These are phyloP conservation scores for Begonia masoniana DNA, from an alignment of 306 rosid genomes.

Conservation along the genomic window DNA sequence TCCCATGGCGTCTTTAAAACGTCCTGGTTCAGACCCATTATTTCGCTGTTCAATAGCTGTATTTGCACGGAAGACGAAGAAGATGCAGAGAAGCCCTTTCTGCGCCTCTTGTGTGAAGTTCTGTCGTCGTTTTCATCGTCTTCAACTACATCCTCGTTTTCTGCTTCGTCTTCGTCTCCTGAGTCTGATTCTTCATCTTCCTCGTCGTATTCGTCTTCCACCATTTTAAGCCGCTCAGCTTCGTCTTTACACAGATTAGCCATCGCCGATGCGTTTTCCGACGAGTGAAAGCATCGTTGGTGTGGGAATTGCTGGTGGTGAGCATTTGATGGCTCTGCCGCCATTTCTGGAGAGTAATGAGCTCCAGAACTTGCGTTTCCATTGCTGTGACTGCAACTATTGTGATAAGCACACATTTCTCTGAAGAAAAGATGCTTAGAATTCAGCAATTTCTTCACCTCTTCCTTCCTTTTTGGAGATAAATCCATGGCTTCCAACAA, in stretches of 20 bases:
- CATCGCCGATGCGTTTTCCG: conserved; percentile 20
- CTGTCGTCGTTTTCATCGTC: conserved; percentile 43
- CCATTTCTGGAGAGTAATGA: conserved; percentile 32
- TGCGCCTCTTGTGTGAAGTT: conserved; percentile 21
- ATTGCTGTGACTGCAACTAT: conserved; percentile 54
- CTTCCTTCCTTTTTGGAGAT: conserved; percentile 59
- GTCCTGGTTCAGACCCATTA: conserved; percentile 45
- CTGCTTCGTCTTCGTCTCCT: conserved; percentile 24
- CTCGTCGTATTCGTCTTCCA: conserved; percentile 35
- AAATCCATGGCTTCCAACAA: conserved; percentile 78
- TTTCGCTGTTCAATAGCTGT: conserved; percentile 35
- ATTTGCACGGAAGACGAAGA: conserved; percentile 17
- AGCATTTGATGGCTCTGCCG: conserved; percentile 21
- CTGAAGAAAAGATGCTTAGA: conserved; percentile 87
- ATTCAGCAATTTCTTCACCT: conserved; percentile 62
- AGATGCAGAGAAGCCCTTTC: conserved; percentile 13
- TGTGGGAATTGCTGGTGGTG: conserved; percentile 20
- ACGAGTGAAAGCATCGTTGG: conserved; percentile 41
- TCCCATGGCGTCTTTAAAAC: conserved; percentile 51
- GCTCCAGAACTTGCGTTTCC: conserved; percentile 7
- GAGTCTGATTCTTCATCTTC: conserved; percentile 26
- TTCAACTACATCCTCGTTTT: conserved; percentile 50
- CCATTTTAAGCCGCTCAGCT: conserved; percentile 26
- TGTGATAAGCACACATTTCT: conserved; percentile 98
- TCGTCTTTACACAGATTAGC: conserved; percentile 22